Conservation (phyloP, 2,329 filamentous ascomycete species). For the Fusarium sublunatum region DNA sequence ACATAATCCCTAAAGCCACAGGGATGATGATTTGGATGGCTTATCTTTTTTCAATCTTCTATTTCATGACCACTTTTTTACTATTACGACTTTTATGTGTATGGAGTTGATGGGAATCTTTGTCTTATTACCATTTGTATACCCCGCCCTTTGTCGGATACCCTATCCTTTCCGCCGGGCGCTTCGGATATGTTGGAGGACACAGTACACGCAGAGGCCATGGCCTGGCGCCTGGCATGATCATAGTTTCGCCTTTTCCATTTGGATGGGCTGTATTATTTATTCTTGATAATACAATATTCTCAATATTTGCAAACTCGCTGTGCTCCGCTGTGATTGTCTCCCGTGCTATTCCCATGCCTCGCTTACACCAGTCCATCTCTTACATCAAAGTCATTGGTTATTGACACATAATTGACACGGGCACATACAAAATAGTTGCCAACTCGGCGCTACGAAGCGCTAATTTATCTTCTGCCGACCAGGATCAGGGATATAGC, state of each 20-base stretch:
- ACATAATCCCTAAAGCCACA: background rate
- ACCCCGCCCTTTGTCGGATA: constrained; percentile 22
- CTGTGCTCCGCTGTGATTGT: background rate
- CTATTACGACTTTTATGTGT: constrained; percentile 25
- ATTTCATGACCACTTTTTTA: constrained; percentile 19
- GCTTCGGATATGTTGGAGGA: constrained; percentile 34
- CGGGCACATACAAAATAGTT: background rate
- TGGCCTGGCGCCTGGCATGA: constrained; percentile 39
- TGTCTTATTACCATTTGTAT: constrained; percentile 23
- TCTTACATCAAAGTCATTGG: background rate
- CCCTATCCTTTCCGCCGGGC: constrained; percentile 34
- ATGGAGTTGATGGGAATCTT: constrained; percentile 21
- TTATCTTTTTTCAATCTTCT: constrained; percentile 11
- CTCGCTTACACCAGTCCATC: constrained; percentile 2
- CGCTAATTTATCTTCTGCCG: constrained; percentile 17
- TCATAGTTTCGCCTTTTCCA: constrained; percentile 3
- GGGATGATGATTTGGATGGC: constrained; percentile 4
- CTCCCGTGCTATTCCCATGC: background rate
- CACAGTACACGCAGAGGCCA: constrained; percentile 32
- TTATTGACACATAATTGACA: constrained; percentile 1
- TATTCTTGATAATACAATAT: constrained; percentile 6
- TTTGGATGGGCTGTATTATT: constrained; percentile 14
- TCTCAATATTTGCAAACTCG: background rate
- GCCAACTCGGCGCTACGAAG: constrained; percentile 31
- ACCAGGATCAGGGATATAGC: constrained; percentile 16